These are phyloP conservation scores for Fistulinella prunicolor DNA, from an alignment of 768 basidiomycete species.

Conservation along the genomic window DNA sequence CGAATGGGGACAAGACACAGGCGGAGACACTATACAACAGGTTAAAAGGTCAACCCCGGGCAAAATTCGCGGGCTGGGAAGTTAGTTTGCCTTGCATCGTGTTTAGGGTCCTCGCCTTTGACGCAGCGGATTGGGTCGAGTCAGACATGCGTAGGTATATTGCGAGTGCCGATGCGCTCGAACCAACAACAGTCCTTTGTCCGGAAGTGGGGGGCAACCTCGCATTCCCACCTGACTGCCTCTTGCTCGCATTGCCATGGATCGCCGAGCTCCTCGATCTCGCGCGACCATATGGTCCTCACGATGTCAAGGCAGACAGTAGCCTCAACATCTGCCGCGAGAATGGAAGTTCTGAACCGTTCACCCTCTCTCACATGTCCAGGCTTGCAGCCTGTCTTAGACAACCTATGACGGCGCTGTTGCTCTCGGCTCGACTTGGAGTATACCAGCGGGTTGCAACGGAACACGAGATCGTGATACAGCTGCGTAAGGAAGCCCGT, in stretches of 20 bases:
- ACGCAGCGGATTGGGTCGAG: no score
- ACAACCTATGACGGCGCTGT: conserved; percentile 2
- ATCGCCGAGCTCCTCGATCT: conserved; percentile 5
- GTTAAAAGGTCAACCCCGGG: no score
- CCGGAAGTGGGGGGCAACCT: no score
- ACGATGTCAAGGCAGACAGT: background rate
- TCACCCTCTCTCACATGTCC: background rate
- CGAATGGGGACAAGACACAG: no score
- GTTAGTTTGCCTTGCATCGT: no score
- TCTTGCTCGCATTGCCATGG: conserved; percentile 11
- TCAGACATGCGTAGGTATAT: no score
- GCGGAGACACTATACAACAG: no score
- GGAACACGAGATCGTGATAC: conserved; percentile 2
- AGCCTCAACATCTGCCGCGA: background rate
- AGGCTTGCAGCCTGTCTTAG: conserved; percentile 2
- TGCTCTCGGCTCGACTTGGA: background rate
- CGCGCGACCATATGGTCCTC: background rate
- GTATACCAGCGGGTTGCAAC: conserved; percentile 20
- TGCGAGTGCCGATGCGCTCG: no score
- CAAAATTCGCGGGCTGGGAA: no score
- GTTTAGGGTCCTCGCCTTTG: no score
- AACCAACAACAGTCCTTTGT: no score
- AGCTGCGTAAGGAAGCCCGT: background rate
- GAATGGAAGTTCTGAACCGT: background rate
- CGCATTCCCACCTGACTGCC: background rate